phyloP scores from a whole-genome alignment of 345 rosid species.

The Lepidium didymum region DNA sequence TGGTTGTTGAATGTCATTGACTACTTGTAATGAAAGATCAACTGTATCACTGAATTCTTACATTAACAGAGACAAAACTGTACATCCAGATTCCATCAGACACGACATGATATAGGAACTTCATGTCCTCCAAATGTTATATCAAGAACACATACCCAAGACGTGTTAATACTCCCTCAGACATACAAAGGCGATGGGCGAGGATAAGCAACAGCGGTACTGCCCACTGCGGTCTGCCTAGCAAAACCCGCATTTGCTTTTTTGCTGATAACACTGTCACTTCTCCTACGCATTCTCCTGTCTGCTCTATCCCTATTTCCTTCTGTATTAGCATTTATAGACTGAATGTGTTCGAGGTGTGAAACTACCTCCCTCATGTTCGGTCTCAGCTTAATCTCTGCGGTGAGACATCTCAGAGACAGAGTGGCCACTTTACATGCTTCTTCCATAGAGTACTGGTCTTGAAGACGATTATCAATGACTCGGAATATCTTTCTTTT shows the following conservation, averaged over 20 bases:
- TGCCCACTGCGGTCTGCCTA: slow-evolving; percentile 14
- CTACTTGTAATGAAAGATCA: background rate
- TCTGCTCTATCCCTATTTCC: slow-evolving; percentile 8
- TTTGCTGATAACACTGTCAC: slow-evolving; percentile 21
- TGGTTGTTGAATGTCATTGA: no score
- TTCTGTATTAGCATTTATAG: slow-evolving; percentile 5
- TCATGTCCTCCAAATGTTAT: slow-evolving; percentile 11
- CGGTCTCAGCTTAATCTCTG: slow-evolving; percentile 27
- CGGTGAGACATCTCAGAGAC: slow-evolving; percentile 24
- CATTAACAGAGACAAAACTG: slow-evolving; percentile 17
- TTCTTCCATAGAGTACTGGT: slow-evolving; percentile 62
- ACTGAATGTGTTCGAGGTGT: slow-evolving; percentile 25
- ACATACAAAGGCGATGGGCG: slow-evolving; percentile 25
- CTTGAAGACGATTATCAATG: slow-evolving; percentile 85
- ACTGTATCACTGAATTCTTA: background rate
- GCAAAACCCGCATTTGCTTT: slow-evolving; percentile 18
- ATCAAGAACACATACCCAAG: slow-evolving; percentile 5
- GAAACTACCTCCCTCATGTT: slow-evolving; percentile 26
- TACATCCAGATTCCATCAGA: slow-evolving; percentile 13
- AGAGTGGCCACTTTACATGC: slow-evolving; percentile 28
- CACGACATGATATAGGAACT: background rate
- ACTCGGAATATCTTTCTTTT: slow-evolving; percentile 68
- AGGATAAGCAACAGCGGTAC: slow-evolving; percentile 27
- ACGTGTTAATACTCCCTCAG: slow-evolving; percentile 13
- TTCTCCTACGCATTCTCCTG: slow-evolving; percentile 27